A percentile compares a stretch with the other conserved stretches of the same genome.
Conservation (phyloP, 257 asterid species). For the Ophiorrhiza pumila region DNA sequence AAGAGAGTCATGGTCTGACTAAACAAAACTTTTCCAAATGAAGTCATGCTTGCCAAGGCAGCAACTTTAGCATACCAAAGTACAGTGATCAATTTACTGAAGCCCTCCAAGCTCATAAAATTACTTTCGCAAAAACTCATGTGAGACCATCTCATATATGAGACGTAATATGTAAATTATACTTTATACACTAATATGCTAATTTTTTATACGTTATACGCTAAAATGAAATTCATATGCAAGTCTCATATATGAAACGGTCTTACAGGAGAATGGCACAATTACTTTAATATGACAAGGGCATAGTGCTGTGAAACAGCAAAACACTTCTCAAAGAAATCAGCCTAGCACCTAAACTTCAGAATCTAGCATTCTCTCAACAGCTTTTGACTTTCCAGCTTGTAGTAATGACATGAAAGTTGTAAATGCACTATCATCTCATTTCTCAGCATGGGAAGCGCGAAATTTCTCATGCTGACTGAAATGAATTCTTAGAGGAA, state of each 20-base stretch:
- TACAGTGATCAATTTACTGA: slow-evolving; percentile 16
- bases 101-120: slow-evolving; percentile 33
- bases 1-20: slow-evolving; percentile 16
- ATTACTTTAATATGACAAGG: slow-evolving; percentile 22
- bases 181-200: too few relatives aligned
- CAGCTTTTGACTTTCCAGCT: slow-evolving; percentile 33
- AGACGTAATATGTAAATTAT: too few relatives aligned
- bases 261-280: too few relatives aligned
- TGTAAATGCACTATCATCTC: slow-evolving; percentile 33
- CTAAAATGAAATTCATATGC: too few relatives aligned
- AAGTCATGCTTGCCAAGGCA: slow-evolving; percentile 38
- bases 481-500: slow-evolving; percentile 27
- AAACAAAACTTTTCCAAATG: slow-evolving; percentile 28
- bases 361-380: slow-evolving; percentile 29
- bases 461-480: slow-evolving; percentile 22
- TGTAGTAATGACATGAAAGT: slow-evolving; percentile 27
- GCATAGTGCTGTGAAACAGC: slow-evolving; percentile 30
- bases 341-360: slow-evolving; percentile 26
- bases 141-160: too few relatives aligned
- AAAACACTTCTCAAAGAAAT: slow-evolving; percentile 26
- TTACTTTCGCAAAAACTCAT: too few relatives aligned
- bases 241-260: too few relatives aligned
- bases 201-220: too few relatives aligned
- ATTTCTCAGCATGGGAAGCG: slow-evolving; percentile 23
- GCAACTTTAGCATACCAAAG: slow-evolving; percentile 15